Conservation (phyloP, 2,329 filamentous ascomycete genomes). For the Arthrobotrys megalospora region DNA sequence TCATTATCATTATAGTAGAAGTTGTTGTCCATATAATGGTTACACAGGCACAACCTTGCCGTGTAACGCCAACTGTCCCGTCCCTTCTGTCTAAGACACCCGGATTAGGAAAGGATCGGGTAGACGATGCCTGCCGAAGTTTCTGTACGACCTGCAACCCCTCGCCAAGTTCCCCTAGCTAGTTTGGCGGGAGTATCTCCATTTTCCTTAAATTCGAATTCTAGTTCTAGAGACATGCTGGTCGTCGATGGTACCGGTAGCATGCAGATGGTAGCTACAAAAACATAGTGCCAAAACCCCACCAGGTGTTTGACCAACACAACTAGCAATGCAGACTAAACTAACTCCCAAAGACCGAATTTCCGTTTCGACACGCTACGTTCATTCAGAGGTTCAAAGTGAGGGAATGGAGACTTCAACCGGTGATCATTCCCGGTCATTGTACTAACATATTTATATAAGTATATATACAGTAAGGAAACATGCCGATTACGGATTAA, state of each 20-base stretch:
- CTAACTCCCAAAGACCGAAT: no score
- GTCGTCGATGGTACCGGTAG: no score
- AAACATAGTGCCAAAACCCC: background rate
- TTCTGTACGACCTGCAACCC: background rate
- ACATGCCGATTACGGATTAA: background rate
- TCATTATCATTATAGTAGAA: no score
- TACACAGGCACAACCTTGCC: conserved; percentile 14
- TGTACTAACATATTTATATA: background rate
- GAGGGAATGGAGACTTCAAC: background rate
- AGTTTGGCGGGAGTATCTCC: no score
- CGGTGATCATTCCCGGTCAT: background rate
- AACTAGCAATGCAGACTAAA: no score
- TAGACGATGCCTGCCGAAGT: background rate
- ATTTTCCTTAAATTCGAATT: no score
- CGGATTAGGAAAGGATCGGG: conserved; percentile 2
- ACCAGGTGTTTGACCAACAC: no score
- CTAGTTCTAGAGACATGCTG: no score
- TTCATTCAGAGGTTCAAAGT: background rate
- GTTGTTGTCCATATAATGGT: background rate
- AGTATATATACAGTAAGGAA: conserved; percentile 20
- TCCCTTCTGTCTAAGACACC: background rate
- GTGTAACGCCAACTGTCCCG: conserved; percentile 14
- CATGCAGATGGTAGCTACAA: background rate
- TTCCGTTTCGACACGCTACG: background rate
- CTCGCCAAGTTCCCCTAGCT: background rate